These are phyloP conservation scores for Pseudopithomyces maydicus DNA, from an alignment of 2,329 filamentous ascomycete genomes.

Conservation along the genomic window DNA sequence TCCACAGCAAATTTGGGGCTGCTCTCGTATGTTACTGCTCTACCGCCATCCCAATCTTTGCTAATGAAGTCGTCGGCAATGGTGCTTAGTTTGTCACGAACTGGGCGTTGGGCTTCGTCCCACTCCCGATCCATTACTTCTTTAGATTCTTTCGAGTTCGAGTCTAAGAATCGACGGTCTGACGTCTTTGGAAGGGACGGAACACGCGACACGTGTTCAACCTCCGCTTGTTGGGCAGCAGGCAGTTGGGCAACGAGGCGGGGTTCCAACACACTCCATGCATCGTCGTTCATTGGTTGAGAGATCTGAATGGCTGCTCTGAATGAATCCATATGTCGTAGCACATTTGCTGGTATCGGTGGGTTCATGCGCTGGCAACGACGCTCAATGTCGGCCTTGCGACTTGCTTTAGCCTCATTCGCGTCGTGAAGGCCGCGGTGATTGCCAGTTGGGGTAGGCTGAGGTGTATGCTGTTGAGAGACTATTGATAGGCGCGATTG, in stretches of 20 bases:
- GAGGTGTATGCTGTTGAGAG: slow-evolving; percentile 41
- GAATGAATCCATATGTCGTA: slow-evolving; percentile 75
- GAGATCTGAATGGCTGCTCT: slow-evolving; percentile 74
- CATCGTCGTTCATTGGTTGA: slow-evolving; percentile 68
- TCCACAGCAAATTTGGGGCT: slow-evolving; percentile 73
- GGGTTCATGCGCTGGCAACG: slow-evolving; percentile 70
- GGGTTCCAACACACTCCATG: slow-evolving; percentile 72
- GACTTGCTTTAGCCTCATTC: slow-evolving; percentile 65
- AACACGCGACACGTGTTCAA: slow-evolving; percentile 55
- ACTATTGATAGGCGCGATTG: slow-evolving; percentile 40
- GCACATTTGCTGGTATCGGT: slow-evolving; percentile 64
- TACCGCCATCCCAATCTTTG: slow-evolving; percentile 67
- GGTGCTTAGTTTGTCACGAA: slow-evolving; percentile 67
- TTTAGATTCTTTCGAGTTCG: slow-evolving; percentile 57
- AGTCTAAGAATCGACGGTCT: slow-evolving; percentile 54
- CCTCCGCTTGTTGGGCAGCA: slow-evolving; percentile 64
- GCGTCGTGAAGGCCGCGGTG: slow-evolving; percentile 65
- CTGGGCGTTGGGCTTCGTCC: slow-evolving; percentile 71
- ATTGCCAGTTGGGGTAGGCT: slow-evolving; percentile 26
- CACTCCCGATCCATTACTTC: slow-evolving; percentile 70
- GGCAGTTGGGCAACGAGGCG: slow-evolving; percentile 69
- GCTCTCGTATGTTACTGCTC: slow-evolving; percentile 66
- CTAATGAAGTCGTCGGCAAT: slow-evolving; percentile 74
- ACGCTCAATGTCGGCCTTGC: slow-evolving; percentile 73
- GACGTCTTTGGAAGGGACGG: slow-evolving; percentile 53